Percentiles rank a stretch among this genome's conserved stretches.
Evolutionary conservation across 73 alveolate genomes (phyloP).

Genomic region (Paramecium sonneborni): DNA sequence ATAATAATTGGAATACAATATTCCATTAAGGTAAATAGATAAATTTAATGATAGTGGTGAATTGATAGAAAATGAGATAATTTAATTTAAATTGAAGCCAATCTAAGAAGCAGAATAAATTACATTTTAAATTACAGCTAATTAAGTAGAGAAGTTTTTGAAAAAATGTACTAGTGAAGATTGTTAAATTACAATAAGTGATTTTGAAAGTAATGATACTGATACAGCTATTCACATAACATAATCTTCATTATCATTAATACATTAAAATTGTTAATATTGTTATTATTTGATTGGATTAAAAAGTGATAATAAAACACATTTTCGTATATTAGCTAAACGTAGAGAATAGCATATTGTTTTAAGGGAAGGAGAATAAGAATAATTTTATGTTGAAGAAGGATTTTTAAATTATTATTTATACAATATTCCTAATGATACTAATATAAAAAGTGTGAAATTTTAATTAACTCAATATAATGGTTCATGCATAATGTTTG

Average conservation of each 20-base stretch:
- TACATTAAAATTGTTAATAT: not conserved
- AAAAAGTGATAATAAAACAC: not conserved
- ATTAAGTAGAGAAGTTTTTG: not conserved
- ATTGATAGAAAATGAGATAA: not conserved
- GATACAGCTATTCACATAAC: not conserved
- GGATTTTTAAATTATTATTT: not conserved
- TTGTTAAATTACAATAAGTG: not conserved
- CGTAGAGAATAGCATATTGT: not conserved
- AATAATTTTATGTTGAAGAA: not conserved
- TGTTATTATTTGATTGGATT: conserved; percentile 21
- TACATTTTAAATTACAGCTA: not conserved
- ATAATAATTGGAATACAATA: not conserved
- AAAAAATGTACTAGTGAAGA: not conserved
- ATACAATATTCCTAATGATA: not conserved
- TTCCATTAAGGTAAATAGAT: conserved; percentile 7
- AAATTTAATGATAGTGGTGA: not conserved
- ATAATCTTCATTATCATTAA: not conserved
- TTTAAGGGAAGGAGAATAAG: conserved; percentile 32
- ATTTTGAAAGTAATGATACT: not conserved
- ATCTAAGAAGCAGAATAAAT: not conserved
- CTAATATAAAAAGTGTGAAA: not conserved
- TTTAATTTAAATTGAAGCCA: not conserved
- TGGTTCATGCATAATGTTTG: conserved; percentile 1
- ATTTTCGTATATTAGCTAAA: not conserved
- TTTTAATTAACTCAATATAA: not conserved